Conservation (phyloP, 139 green algal species). For the Coelastrella sp. region DNA sequence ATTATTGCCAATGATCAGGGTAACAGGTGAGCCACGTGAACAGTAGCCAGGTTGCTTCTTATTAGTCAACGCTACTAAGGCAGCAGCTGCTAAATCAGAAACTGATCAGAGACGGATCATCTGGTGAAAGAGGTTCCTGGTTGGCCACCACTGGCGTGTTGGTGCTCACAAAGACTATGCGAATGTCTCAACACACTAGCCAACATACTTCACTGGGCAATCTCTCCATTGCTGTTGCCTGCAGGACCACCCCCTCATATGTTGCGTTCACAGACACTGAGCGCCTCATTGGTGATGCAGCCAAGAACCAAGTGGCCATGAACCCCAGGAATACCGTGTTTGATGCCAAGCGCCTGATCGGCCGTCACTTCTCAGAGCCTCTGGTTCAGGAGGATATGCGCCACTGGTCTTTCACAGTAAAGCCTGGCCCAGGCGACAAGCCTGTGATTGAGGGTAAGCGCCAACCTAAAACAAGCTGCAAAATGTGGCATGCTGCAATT, state of each 20-base stretch:
- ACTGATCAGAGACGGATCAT: too few species aligned
- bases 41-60: too few species aligned
- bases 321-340: constrained; percentile 75
- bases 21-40: constrained; percentile 19
- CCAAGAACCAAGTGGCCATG: constrained; percentile 42
- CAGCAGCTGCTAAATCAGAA: too few species aligned
- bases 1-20: constrained; percentile 97
- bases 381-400: constrained; percentile 95
- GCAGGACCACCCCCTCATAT: constrained; percentile 93
- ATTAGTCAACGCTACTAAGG: too few species aligned
- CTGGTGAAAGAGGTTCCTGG: too few species aligned
- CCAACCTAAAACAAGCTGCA: too few species aligned
- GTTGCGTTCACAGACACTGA: constrained; percentile 98
- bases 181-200: too few species aligned
- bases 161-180: too few species aligned
- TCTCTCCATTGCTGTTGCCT: too few species aligned
- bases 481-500: too few species aligned
- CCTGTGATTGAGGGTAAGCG: constrained; percentile 80
- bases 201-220: too few species aligned
- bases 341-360: constrained; percentile 98
- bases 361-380: constrained; percentile 88
- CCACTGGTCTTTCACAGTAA: constrained; percentile 90
- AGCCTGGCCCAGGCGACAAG: constrained; percentile 86
- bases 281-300: constrained; percentile 94
- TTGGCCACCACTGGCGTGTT: too few species aligned